Base-by-base conservation (phyloP, 805 yeast species). In the Sugiyamaella chiloensis region DNA sequence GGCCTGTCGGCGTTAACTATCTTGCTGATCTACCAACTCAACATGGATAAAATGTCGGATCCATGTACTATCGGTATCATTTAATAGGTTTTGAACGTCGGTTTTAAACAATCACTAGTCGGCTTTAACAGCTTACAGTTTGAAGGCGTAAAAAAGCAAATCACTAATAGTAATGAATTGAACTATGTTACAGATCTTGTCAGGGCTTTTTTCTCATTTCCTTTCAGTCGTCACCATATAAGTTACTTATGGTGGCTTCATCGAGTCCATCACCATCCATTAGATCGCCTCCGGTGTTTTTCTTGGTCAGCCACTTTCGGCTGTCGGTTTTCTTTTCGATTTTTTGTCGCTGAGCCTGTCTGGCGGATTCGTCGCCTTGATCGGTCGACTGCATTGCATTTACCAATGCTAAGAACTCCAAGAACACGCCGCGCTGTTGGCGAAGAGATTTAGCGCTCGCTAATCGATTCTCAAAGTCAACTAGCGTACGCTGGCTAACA, bases 361-460 rank as follows among this genome's bases (percentile, higher is more conserved):
- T 74, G 42, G 66, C 72, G 19, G 69, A 74, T 21, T 67, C 72
- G 6, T 68, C 72, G 31, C 66, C 66, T 12, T 63, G 53, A 19
- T 60, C 67, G 17, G 56, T 59, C 29, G 58, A 53, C 6, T 59
- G 58, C 47, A 64, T 49, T 4, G 55, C 79, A 52, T 80, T 80
- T 17, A 85, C 78, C 47, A 78, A 73, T 42, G 80, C 75, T n/a
- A 90, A 73, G 62, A 87, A 80, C 52, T 86, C 93, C 51, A 87
- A 66, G 66, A 90, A 76, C 21, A 88, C 81, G 20, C 85, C 80
- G 53, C 96, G 74, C 68, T 88, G 95, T 58, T 86, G 93, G 53
- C 89, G 77, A 55, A 84, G 69, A 40, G 81, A 75, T 77, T 55
- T 58, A n/a, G 87, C 81, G 42, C 74, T 75, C 43, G 79, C 76